Conservation (phyloP, 2,329 filamentous ascomycete species). For the Colletotrichum cereale region DNA sequence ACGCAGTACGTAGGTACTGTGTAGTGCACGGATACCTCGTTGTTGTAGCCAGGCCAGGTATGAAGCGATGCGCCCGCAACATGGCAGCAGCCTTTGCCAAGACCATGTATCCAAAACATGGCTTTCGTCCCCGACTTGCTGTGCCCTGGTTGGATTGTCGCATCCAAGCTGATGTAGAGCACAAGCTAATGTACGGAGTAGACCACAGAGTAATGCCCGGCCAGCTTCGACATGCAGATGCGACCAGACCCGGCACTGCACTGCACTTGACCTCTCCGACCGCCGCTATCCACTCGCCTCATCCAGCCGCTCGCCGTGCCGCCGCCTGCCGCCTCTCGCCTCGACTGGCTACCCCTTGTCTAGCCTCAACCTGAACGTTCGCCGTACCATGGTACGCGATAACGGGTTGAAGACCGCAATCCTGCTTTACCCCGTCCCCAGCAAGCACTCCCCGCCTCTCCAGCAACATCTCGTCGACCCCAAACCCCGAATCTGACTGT, state of each 20-base stretch:
- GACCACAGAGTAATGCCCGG: constrained; percentile 4
- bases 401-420: constrained; percentile 1
- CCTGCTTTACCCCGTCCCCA: constrained; percentile 1
- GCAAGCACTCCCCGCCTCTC: constrained; percentile 17
- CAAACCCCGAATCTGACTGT: constrained; percentile 33
- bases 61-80: constrained; percentile 1
- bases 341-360: constrained; percentile 15
- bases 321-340: constrained; percentile 10
- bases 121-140: constrained; percentile 7
- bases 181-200: constrained; percentile 11
- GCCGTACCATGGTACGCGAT: constrained; percentile 5
- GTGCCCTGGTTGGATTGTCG: neutral
- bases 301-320: neutral
- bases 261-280: constrained; percentile 23
- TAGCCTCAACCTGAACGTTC: neutral
- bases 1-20: too few species aligned
- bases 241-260: constrained; percentile 24
- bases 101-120: constrained; percentile 10
- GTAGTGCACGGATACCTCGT: too few species aligned
- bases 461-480: constrained; percentile 23
- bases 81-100: constrained; percentile 23
- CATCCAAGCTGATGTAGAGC: neutral
- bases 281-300: constrained; percentile 11
- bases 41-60: neutral
- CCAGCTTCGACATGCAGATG: constrained; percentile 21